Evolutionary conservation across 805 yeast species (phyloP), one percentile per base, ranked within the genome.

Genomic region (Candida jianshihensis): DNA sequence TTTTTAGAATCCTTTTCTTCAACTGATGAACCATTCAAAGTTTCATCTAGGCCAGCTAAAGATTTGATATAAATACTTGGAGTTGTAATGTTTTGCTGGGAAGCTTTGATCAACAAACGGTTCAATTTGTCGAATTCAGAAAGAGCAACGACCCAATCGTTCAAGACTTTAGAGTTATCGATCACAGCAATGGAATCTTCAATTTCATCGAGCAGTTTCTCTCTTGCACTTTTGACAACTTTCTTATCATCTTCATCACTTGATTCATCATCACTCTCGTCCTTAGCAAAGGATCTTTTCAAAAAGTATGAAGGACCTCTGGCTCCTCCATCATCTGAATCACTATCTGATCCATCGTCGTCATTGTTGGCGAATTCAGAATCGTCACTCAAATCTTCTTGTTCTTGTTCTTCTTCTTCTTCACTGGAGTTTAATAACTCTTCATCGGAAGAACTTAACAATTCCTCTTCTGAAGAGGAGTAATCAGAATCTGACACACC

Each of bases 141-240:
- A 35, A 81, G 72, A 31, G 84, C 81, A 28, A 72, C 66, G 37
- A 78, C 71, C 96, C 96, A 90, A 62, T 85, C 90, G 53, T 75
- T 76, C 46, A 73, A 71, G 61, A 74, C 72, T 51, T 76, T 78
- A 34, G 80, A 78, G 40, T 72, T 71, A 54, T 81, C 88, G 51
- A 88, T 75, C 35, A 75, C 70, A 52, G 76, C 80, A 48, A 81
- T 73, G 24, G 74, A 61, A 19, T 69, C 68, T 49, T 75, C 79
- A 65, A 92, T 73, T 60, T 92, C 98, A 56, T 88, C 97, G 49
- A 88, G 60, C 42, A 88, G 71, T 68, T 90, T 92, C 47, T 89
- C 97, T 64, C 82, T 86, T 36, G 97, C 96, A 40, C 92, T 79
- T 66, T 86, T 89, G 49, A 90, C 96, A 29, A 88, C 87, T 48